phyloP scores from a whole-genome alignment of 495 filamentous ascomycete species.

The Hypoxylon fuscum region DNA sequence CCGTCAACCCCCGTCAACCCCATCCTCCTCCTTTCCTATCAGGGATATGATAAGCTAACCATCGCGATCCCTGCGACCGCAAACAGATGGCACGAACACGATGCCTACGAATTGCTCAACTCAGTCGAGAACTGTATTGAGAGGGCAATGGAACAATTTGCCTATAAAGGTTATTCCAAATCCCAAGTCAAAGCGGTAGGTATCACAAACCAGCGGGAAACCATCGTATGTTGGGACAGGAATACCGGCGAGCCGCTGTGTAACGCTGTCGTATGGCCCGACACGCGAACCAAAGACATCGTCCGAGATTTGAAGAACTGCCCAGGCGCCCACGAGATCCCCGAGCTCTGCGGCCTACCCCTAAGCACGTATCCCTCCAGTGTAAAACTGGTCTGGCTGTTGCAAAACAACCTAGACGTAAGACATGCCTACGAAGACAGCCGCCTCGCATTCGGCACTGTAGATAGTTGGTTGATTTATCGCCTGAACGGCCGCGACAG shows the following conservation, averaged over 20 bases:
- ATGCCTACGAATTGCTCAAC: constrained; percentile 78
- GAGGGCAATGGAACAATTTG: constrained; percentile 76
- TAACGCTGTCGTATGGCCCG: constrained; percentile 94
- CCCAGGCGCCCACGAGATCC: constrained; percentile 72
- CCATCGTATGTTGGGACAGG: constrained; percentile 89
- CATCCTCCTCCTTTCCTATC: constrained; percentile 14
- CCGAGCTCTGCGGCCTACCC: constrained; percentile 82
- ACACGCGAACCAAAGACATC: constrained; percentile 81
- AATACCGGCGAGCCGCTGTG: constrained; percentile 85
- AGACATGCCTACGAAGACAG: constrained; percentile 80
- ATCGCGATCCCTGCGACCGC: neutral
- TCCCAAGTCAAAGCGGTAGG: constrained; percentile 85
- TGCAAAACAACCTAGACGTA: constrained; percentile 76
- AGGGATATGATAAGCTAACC: constrained; percentile 28
- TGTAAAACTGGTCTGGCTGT: constrained; percentile 87
- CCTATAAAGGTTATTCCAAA: constrained; percentile 72
- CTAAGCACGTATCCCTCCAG: constrained; percentile 94
- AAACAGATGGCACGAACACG: constrained; percentile 91
- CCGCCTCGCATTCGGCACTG: constrained; percentile 88
- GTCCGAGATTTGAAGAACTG: constrained; percentile 81
- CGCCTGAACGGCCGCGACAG: constrained; percentile 77
- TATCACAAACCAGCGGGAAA: constrained; percentile 96
- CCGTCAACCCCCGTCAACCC: neutral
- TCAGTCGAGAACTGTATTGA: constrained; percentile 89
- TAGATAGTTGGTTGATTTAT: constrained; percentile 92